Conservation (phyloP, 129 eudicot genomes). For the carrot (Daucus carota) region DH1_v3.0 NC_030383.2:59563501-59564000, state of each 20-base stretch:
- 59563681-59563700: background rate
- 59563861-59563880: background rate
- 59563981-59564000: background rate
- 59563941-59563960: background rate
- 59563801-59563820: slow-evolving; percentile 11
- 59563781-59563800: slow-evolving; percentile 99
- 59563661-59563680: too few relatives aligned
- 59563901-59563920: background rate
- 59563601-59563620: slow-evolving; percentile 70
- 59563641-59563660: background rate
- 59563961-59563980: background rate
- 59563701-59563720: background rate
- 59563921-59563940: background rate
- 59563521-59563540: slow-evolving; percentile 56
- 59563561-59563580: slow-evolving; percentile 99
- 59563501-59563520: slow-evolving; percentile 9
- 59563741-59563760: slow-evolving; percentile 90
- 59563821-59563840: too few relatives aligned
- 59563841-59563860: background rate
- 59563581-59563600: slow-evolving; percentile 98
- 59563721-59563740: slow-evolving; percentile 48
- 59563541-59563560: slow-evolving; percentile 99
- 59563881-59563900: background rate
- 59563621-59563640: slow-evolving; percentile 3
- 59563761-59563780: slow-evolving; percentile 93